Evolutionary conservation across 1,284 basidiomycete species (phyloP), one percentile per base, ranked within the genome.

Genomic region (Pholiota adiposa): DNA sequence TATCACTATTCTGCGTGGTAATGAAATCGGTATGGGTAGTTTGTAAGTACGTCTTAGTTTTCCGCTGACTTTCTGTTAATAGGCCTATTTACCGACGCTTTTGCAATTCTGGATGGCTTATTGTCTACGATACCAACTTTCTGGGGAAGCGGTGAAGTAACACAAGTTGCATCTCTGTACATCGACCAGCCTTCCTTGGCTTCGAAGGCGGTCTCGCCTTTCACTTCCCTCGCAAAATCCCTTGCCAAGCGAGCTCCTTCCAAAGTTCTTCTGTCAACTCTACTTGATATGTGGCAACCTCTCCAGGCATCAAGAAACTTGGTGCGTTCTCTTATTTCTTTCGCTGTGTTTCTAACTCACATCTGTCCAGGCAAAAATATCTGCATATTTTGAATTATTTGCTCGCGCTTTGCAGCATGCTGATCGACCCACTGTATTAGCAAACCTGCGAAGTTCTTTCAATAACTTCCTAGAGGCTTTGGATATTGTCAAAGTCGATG

Each of bases 401-500:
- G 84, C 85, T 64, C 81, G 87, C 43, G 80, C 84, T 0, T 71
- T 97, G 27, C 88, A 86, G 12, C 81, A 83, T 51, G 86, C 92
- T 4, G 79, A 86, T 55, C 82, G 92, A 18, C 73, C 83, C 2
- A 82, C 84, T 5, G 82, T 98, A 2, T 77, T 88, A 6, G 86
- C 89, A 27, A 82, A 92, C 57, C 75, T 96, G 60, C 90, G 92
- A 51, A 65, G 81, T 0, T 70, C 94, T 36, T 97, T 95, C 79
- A 90, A 89, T 60, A 83, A 94, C 53, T 92, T 97, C 79, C 77
- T 97, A 48, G 86, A 89, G 27, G 89, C 88, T 2, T 89, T 98
- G 63, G 91, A 93, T 51, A 61, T 63, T 50, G 61, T 61, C 50
- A 63, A 70, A 25, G 60, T 63, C 14, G 64, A 67, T 34, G 41